phyloP scores from a whole-genome alignment of 1,284 basidiomycete species.

The Leccinum subrobustum region DNA sequence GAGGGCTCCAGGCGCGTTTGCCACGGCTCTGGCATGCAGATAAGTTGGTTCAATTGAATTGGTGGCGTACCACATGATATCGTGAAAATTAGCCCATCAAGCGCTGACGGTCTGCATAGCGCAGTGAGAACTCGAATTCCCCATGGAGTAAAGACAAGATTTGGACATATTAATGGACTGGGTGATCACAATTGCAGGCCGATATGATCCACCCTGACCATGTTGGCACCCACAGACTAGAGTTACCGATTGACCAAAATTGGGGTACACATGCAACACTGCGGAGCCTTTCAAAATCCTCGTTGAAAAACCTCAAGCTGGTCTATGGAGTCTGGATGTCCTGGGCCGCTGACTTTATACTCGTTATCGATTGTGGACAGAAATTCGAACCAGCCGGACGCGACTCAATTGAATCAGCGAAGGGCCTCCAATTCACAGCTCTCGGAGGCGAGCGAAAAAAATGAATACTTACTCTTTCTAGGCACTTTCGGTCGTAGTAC shows the following conservation, averaged over 20 bases:
- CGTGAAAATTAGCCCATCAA: neutral
- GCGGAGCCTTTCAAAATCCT: neutral
- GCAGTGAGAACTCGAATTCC: neutral
- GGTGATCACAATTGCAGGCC: neutral
- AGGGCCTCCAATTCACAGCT: neutral
- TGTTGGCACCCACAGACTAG: neutral
- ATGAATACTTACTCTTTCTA: too few species aligned
- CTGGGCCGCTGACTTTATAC: too few species aligned
- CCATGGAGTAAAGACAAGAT: neutral
- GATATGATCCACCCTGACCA: conserved; percentile 14
- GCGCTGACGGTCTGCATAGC: neutral
- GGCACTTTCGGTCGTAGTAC: neutral
- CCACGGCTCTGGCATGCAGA: neutral
- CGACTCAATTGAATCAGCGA: too few species aligned
- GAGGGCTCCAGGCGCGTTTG: neutral
- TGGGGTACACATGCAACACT: neutral
- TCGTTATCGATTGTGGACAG: too few species aligned
- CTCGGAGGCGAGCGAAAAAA: neutral
- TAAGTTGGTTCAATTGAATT: neutral
- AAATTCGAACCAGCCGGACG: too few species aligned
- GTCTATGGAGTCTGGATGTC: too few species aligned
- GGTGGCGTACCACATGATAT: neutral
- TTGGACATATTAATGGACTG: neutral
- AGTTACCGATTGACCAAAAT: neutral
- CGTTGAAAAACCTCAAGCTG: neutral